phyloP scores from a whole-genome alignment of 140 eudicot species.

The Oenanthe javanica region DNA sequence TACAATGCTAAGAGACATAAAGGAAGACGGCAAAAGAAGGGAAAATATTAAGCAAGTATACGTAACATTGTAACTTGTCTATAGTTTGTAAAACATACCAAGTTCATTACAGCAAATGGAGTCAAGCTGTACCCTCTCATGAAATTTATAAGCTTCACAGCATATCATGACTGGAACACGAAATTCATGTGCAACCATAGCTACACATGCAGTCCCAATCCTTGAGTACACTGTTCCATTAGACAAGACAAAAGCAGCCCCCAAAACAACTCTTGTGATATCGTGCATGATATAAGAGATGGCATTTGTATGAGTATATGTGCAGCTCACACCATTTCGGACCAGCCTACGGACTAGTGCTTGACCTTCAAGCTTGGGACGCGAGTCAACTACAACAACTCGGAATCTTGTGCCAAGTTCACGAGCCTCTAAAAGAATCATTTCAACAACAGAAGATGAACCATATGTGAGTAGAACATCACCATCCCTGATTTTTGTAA shows the following conservation, averaged over 20 bases:
- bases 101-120: slow-evolving; percentile 76
- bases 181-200: slow-evolving; percentile 86
- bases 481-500: slow-evolving; percentile 73
- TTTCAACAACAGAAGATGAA: slow-evolving; percentile 61
- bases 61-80: not conserved
- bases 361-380: slow-evolving; percentile 88
- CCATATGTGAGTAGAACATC: slow-evolving; percentile 85
- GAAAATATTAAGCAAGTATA: not conserved
- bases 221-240: slow-evolving; percentile 85
- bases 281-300: slow-evolving; percentile 49
- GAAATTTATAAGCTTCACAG: slow-evolving; percentile 36
- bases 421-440: slow-evolving; percentile 59
- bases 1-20: slow-evolving; percentile 3
- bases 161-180: slow-evolving; percentile 78
- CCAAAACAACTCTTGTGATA: slow-evolving; percentile 60
- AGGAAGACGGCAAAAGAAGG: not conserved
- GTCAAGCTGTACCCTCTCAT: slow-evolving; percentile 9
- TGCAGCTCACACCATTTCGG: slow-evolving; percentile 46
- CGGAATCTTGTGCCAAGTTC: slow-evolving; percentile 74
- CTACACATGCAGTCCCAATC: slow-evolving; percentile 82
- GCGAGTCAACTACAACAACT: slow-evolving; percentile 82
- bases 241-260: slow-evolving; percentile 77
- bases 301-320: slow-evolving; percentile 61
- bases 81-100: slow-evolving; percentile 34
- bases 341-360: slow-evolving; percentile 60